A percentile compares a stretch with the other conserved stretches of the same genome.
Conservation (phyloP, 2,329 filamentous ascomycete species). For the Clonostachys rosea region DNA sequence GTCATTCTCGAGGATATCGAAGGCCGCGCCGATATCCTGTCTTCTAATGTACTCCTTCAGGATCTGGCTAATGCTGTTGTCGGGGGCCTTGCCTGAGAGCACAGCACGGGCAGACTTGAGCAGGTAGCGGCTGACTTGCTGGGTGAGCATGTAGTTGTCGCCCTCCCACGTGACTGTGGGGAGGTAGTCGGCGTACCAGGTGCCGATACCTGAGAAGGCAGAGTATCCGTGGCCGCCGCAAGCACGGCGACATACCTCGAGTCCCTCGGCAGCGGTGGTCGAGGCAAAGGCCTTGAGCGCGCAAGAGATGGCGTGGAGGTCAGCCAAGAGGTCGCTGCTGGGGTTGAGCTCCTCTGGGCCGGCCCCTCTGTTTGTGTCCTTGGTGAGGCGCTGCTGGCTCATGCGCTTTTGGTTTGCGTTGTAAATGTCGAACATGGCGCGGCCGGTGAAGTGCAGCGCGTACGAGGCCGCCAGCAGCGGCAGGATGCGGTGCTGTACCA, state of each 20-base stretch:
- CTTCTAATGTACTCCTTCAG: conserved; percentile 60
- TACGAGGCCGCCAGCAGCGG: conserved; percentile 71
- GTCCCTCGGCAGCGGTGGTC: conserved; percentile 1
- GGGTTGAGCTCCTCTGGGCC: conserved; percentile 61
- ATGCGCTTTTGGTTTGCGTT: conserved; percentile 68
- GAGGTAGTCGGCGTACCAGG: conserved; percentile 69
- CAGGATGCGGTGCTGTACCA: conserved; percentile 71
- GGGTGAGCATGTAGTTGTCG: conserved; percentile 75
- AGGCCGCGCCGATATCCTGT: conserved; percentile 66
- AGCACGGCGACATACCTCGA: conserved; percentile 3
- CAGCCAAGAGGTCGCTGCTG: conserved; percentile 1
- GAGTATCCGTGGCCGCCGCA: conserved; percentile 4
- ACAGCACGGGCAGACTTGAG: conserved; percentile 70
- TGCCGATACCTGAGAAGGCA: conserved; percentile 44
- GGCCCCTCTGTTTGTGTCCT: conserved; percentile 45
- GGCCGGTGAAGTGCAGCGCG: conserved; percentile 75
- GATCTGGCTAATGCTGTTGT: conserved; percentile 65
- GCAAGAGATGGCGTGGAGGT: conserved; percentile 1
- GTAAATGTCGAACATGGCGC: conserved; percentile 71
- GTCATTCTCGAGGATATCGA: conserved; percentile 68
- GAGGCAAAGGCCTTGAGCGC: conserved; percentile 3
- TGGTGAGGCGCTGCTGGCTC: conserved; percentile 32
- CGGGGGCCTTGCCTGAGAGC: conserved; percentile 50
- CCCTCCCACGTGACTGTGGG: conserved; percentile 69
- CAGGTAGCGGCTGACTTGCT: conserved; percentile 70